These are phyloP conservation scores for Rhexocercosporidium sp. DNA, from an alignment of 2,329 filamentous ascomycete species.

Conservation along the genomic window DNA sequence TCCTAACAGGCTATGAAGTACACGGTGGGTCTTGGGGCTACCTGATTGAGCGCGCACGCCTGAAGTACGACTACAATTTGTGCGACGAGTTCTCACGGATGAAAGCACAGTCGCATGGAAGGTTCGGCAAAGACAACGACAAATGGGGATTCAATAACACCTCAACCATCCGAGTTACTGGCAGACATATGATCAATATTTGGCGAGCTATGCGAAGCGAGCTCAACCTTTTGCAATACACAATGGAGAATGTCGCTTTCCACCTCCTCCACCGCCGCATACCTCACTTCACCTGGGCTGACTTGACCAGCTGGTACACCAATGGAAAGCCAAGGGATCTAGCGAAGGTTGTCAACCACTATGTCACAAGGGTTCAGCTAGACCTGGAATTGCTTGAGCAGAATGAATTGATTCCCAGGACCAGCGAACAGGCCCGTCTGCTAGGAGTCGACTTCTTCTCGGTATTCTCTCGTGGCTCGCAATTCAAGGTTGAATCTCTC, in stretches of 20 bases:
- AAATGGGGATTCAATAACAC: slow-evolving; percentile 94
- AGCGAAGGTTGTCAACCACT: slow-evolving; percentile 78
- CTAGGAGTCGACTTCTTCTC: slow-evolving; percentile 97
- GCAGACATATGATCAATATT: slow-evolving; percentile 94
- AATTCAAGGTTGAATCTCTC: slow-evolving; percentile 98
- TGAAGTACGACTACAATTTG: slow-evolving; percentile 88
- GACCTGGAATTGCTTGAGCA: slow-evolving; percentile 90
- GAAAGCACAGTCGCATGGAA: slow-evolving; percentile 80
- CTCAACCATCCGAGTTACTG: slow-evolving; percentile 89
- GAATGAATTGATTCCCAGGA: slow-evolving; percentile 87
- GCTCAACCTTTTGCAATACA: slow-evolving; percentile 90
- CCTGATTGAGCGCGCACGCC: slow-evolving; percentile 83
- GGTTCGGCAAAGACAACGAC: slow-evolving; percentile 85
- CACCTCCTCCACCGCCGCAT: slow-evolving; percentile 86
- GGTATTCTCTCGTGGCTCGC: slow-evolving; percentile 91
- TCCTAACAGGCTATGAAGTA: slow-evolving; percentile 93
- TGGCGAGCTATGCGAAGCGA: slow-evolving; percentile 97
- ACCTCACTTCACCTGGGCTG: slow-evolving; percentile 82
- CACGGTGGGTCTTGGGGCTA: slow-evolving; percentile 96
- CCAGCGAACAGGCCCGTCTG: slow-evolving; percentile 91
- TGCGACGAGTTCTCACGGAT: slow-evolving; percentile 91
- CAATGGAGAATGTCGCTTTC: slow-evolving; percentile 94
- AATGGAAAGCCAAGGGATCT: slow-evolving; percentile 72
- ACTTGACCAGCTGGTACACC: slow-evolving; percentile 82
- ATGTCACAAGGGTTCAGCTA: slow-evolving; percentile 74